phyloP scores from a whole-genome alignment of 306 rosid genomes.

The Cicer yamashitae region DNA sequence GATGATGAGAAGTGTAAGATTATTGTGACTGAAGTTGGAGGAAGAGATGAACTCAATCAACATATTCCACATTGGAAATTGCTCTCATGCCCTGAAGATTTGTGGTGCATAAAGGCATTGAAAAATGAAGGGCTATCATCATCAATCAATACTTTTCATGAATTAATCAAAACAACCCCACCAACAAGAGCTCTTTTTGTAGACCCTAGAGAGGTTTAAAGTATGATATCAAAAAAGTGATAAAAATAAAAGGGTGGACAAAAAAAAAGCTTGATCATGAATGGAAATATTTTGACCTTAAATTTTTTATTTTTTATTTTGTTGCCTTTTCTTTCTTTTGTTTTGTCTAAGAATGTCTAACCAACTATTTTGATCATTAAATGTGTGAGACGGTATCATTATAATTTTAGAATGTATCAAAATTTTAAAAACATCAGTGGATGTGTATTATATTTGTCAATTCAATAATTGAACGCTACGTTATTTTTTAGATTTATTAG shows the following conservation, averaged over 20 bases:
- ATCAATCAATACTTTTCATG: constrained; percentile 45
- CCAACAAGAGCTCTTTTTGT: constrained; percentile 79
- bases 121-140: constrained; percentile 51
- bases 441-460: not conserved
- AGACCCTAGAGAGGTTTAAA: constrained; percentile 92
- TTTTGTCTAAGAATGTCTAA: not conserved
- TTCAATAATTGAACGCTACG: not conserved
- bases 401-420: not conserved
- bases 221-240: constrained; percentile 43
- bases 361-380: not conserved
- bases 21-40: constrained; percentile 83
- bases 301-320: not conserved
- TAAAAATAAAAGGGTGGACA: not conserved
- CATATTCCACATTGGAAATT: constrained; percentile 87
- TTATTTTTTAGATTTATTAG: no score
- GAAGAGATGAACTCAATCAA: constrained; percentile 58
- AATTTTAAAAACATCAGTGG: not conserved
- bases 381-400: not conserved
- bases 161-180: constrained; percentile 64
- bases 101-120: constrained; percentile 93
- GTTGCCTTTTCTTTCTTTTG: constrained; percentile 5
- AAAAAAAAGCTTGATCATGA: constrained; percentile 15
- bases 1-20: constrained; percentile 61
- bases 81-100: constrained; percentile 79
- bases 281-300: constrained; percentile 27